These are phyloP conservation scores for Wickerhamomyces sp. DNA, from an alignment of 1,139 yeast species.

Conservation along the genomic window DNA sequence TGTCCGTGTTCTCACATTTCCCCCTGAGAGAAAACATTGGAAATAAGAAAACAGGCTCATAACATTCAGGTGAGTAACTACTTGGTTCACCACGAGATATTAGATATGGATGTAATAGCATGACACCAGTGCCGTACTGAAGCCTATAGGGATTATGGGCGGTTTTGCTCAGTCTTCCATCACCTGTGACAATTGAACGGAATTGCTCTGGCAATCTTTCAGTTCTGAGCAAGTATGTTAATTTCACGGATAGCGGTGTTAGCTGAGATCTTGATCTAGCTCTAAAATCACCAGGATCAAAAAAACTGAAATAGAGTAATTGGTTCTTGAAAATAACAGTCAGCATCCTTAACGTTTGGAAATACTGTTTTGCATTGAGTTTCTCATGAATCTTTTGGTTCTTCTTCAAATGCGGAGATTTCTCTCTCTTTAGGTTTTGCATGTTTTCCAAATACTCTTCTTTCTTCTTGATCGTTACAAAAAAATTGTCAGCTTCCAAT, in stretches of 20 bases:
- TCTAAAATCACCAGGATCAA: background rate
- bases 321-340: background rate
- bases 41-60: background rate
- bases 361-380: background rate
- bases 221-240: background rate
- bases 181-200: background rate
- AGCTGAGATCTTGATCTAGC: background rate
- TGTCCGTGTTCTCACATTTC: background rate
- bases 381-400: background rate
- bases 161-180: background rate
- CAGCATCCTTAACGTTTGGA: background rate
- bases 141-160: background rate
- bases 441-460: too few relatives aligned
- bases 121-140: background rate
- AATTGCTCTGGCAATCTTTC: background rate
- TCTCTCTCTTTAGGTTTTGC: background rate
- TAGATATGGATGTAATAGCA: background rate
- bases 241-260: too few relatives aligned
- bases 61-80: background rate
- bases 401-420: background rate
- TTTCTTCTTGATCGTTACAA: too few relatives aligned
- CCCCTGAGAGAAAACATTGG: background rate
- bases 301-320: background rate
- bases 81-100: background rate
- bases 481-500: too few relatives aligned